Base-by-base conservation (phyloP, 768 basidiomycete genomes). In the Leccinum olivaceopallidum region DNA sequence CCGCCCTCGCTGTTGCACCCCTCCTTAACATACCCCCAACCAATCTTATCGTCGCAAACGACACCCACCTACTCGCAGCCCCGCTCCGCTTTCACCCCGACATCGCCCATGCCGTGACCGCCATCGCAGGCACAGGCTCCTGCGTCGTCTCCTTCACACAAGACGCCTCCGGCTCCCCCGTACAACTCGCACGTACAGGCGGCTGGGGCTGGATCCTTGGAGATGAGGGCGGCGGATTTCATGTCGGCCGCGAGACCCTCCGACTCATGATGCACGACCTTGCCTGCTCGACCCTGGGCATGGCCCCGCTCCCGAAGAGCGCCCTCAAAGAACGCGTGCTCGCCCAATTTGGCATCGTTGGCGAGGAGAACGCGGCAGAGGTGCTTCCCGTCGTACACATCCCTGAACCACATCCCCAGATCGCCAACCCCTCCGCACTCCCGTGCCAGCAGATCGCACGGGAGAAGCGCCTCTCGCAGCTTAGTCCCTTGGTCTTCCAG, bases 201-300 rank as follows among this genome's bases (percentile, higher is more conserved):
- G 90, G 91, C 1, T 92, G 88, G 88, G 90, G 91, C 1, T 92
- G 90, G 89, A 85, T 92, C 20, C 77, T 92, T 12, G 90, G 91
- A 7, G 91, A 93, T 69, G 91, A 93, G 70, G 92, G 92, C 12
- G 86, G 90, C 22, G 92, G 92, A 12, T 94, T 83, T 67, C 82
- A 88, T 68, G 86, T 93, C 60, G 92, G 92, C 6, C 80, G 89
- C 39, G 89, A 90, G 68, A 81, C 91, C 0, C 69, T 93, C 22
- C 86, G 92, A 5, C 82, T 88, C 62, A 80, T 93, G 53, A 76
- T 90, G 53, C 63, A 77, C 7, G 83, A 85, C 56, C 76, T 80
- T 36, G 88, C 90, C 63, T 68, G 72, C 30, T 76, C 81, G 22
- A 81, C 83, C 4, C 60, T 80, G 39, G 69, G 72, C 6, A 72